These are phyloP conservation scores for Eutypa lata DNA, from an alignment of 2,329 filamentous ascomycete genomes.

Conservation along the genomic window DNA sequence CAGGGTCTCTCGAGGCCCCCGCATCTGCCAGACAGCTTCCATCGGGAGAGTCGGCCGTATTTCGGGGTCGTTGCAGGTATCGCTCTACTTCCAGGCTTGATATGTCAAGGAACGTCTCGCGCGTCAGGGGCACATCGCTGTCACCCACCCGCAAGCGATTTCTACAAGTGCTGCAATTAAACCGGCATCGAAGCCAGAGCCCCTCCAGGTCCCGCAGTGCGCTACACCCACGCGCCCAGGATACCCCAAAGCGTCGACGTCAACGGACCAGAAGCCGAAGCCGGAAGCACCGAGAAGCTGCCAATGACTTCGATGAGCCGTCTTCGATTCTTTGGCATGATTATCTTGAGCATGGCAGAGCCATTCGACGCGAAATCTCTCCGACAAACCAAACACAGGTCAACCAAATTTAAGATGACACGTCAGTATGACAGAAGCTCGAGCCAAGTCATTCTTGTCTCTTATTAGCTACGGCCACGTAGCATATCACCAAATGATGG, in stretches of 20 bases:
- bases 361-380: slow-evolving; percentile 12
- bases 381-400: slow-evolving; percentile 5
- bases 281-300: slow-evolving; percentile 21
- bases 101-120: slow-evolving; percentile 23
- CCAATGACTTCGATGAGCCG: slow-evolving; percentile 8
- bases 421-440: too few species aligned
- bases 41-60: slow-evolving; percentile 36
- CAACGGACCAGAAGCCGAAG: slow-evolving; percentile 37
- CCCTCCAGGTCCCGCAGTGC: slow-evolving; percentile 35
- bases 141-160: slow-evolving; percentile 41
- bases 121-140: slow-evolving; percentile 22
- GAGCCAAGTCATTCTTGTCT: too few species aligned
- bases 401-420: too few species aligned
- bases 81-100: slow-evolving; percentile 34
- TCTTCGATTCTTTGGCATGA: neutral
- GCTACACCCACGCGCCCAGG: slow-evolving; percentile 10
- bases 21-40: slow-evolving; percentile 16
- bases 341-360: slow-evolving; percentile 15
- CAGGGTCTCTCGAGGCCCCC: slow-evolving; percentile 19
- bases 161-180: slow-evolving; percentile 37
- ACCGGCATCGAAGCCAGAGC: slow-evolving; percentile 40
- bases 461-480: too few species aligned
- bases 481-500: too few species aligned
- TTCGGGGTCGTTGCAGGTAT: slow-evolving; percentile 38
- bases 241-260: slow-evolving; percentile 27